Conservation (phyloP, 768 basidiomycete genomes). For the Suillus sp. region DNA sequence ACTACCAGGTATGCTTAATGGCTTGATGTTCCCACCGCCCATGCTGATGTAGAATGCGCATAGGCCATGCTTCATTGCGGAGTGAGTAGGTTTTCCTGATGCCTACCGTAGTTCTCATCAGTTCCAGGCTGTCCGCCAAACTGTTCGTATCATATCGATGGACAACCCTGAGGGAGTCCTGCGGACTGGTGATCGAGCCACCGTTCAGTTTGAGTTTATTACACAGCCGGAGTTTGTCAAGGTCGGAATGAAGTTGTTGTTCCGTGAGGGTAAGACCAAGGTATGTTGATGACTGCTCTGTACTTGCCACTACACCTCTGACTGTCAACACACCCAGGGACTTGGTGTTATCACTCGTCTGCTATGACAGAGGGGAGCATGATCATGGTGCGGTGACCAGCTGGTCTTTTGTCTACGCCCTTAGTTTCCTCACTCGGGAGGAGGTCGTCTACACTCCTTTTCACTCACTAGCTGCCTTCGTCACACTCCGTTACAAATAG, state of each 20-base stretch:
- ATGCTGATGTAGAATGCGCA: constrained; percentile 3
- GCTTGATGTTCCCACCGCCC: neutral
- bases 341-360: constrained; percentile 76
- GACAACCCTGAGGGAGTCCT: constrained; percentile 88
- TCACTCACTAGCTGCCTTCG: neutral
- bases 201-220: constrained; percentile 94
- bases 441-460: neutral
- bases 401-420: neutral
- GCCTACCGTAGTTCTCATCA: constrained; percentile 12
- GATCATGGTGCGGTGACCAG: neutral
- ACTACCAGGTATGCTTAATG: constrained; percentile 71
- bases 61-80: constrained; percentile 95
- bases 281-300: constrained; percentile 39
- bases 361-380: constrained; percentile 39
- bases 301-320: constrained; percentile 9
- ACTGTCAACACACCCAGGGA: constrained; percentile 46
- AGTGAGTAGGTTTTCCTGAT: constrained; percentile 40
- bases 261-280: constrained; percentile 96
- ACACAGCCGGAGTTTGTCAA: constrained; percentile 91
- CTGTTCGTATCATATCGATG: constrained; percentile 87
- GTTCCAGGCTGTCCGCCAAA: constrained; percentile 81
- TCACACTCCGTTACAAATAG: neutral
- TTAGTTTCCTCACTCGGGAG: neutral
- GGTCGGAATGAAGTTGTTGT: constrained; percentile 89
- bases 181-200: constrained; percentile 93